phyloP scores from a whole-genome alignment of 805 yeast species.

The Ogataea pignaliae region DNA sequence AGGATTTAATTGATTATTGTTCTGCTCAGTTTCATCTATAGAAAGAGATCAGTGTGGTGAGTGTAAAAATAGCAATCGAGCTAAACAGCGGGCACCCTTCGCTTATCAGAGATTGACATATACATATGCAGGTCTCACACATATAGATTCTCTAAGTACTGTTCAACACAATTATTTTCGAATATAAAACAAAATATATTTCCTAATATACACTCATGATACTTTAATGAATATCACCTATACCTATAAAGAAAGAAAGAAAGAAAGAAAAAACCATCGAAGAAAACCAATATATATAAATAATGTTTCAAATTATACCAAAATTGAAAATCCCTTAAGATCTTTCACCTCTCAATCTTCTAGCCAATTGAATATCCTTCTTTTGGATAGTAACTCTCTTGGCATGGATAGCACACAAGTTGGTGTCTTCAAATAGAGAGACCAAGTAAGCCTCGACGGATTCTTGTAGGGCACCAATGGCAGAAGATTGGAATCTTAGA shows the following conservation, averaged over 20 bases:
- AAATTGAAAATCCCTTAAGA: slow-evolving; percentile 37
- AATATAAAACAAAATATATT: slow-evolving; percentile 9
- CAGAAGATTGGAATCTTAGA: slow-evolving; percentile 95
- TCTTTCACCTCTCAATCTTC: slow-evolving; percentile 97
- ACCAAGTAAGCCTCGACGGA: slow-evolving; percentile 98
- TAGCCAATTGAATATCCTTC: slow-evolving; percentile 96
- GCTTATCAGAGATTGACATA: too few relatives aligned
- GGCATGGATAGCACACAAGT: slow-evolving; percentile 98
- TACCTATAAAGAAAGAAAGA: slow-evolving; percentile 17
- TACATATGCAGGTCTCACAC: too few relatives aligned
- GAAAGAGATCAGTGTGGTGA: too few relatives aligned
- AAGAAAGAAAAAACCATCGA: slow-evolving; percentile 5
- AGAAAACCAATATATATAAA: slow-evolving; percentile 1
- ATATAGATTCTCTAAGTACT: too few relatives aligned
- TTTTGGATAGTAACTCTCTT: slow-evolving; percentile 98
- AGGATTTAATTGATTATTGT: too few relatives aligned
- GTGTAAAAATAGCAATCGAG: too few relatives aligned
- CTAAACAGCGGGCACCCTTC: too few relatives aligned
- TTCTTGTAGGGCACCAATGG: slow-evolving; percentile 97
- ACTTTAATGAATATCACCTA: slow-evolving; percentile 3
- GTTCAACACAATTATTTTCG: too few relatives aligned
- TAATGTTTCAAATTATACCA: slow-evolving; percentile 12
- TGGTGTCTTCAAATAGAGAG: slow-evolving; percentile 94
- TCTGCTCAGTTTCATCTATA: too few relatives aligned
- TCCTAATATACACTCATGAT: slow-evolving; percentile 18